Conservation (phyloP, 2,329 filamentous ascomycete species). For the Furcasterigmium furcatum region DNA sequence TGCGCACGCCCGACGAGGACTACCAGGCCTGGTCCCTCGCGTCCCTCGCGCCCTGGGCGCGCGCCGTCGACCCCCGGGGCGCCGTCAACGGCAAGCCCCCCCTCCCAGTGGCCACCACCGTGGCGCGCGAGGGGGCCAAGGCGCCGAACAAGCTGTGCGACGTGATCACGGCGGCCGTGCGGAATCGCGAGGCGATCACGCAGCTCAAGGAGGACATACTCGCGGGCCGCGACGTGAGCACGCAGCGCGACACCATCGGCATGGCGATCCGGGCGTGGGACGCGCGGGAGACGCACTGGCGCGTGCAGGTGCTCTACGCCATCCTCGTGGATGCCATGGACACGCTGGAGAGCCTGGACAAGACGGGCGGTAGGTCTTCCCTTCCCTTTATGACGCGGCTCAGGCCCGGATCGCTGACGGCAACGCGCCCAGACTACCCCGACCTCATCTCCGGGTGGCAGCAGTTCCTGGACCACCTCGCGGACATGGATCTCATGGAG, state of each 20-base stretch:
- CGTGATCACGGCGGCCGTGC: constrained; percentile 61
- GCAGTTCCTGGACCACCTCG: constrained; percentile 51
- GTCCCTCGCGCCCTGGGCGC: constrained; percentile 71
- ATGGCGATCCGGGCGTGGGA: constrained; percentile 76
- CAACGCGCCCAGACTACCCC: constrained; percentile 31
- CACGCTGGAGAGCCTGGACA: constrained; percentile 17
- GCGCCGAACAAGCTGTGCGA: constrained; percentile 72
- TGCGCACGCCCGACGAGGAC: constrained; percentile 60
- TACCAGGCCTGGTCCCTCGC: constrained; percentile 76
- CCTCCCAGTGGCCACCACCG: constrained; percentile 49
- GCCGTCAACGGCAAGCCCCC: constrained; percentile 48
- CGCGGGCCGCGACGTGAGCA: constrained; percentile 16
- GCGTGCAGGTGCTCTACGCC: constrained; percentile 65
- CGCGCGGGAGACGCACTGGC: constrained; percentile 59
- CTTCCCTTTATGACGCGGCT: too few species aligned
- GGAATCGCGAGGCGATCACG: constrained; percentile 62
- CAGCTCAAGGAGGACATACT: constrained; percentile 54
- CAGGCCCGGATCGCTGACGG: too few species aligned
- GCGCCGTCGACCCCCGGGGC: constrained; percentile 36
- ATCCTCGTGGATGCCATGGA: constrained; percentile 61
- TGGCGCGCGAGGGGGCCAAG: constrained; percentile 75
- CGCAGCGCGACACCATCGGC: constrained; percentile 61
- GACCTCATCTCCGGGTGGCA: constrained; percentile 49
- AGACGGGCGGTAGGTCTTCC: background rate
- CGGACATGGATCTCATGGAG: constrained; percentile 52